A percentile compares a stretch with the other conserved stretches of the same genome.
phyloP scores from a whole-genome alignment of 805 yeast species.

The Millerozyma miso region DNA sequence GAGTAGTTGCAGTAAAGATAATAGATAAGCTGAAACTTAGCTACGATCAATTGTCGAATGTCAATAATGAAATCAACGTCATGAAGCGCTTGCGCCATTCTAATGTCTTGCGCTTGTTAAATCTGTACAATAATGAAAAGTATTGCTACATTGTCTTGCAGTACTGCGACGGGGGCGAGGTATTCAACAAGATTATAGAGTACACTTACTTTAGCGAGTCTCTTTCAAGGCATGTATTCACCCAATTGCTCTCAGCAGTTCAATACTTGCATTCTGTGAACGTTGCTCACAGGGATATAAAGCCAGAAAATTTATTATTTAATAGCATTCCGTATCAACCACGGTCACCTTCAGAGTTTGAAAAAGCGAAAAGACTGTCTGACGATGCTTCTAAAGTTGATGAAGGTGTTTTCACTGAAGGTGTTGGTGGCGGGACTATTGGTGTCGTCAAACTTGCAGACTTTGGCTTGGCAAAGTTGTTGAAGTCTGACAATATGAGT shows the following conservation, averaged over 20 bases:
- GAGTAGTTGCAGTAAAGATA: slow-evolving; percentile 67
- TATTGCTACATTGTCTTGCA: slow-evolving; percentile 66
- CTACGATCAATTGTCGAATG: slow-evolving; percentile 49
- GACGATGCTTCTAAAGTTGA: slow-evolving; percentile 60
- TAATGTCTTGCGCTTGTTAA: slow-evolving; percentile 54
- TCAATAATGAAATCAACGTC: slow-evolving; percentile 67
- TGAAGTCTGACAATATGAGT: slow-evolving; percentile 29
- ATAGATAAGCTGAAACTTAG: slow-evolving; percentile 59
- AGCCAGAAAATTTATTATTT: slow-evolving; percentile 74
- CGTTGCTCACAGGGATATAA: slow-evolving; percentile 76
- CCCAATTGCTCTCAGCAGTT: slow-evolving; percentile 67
- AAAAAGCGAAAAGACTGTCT: slow-evolving; percentile 36
- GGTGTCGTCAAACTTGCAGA: slow-evolving; percentile 66
- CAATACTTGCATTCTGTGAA: slow-evolving; percentile 58
- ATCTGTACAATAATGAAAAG: slow-evolving; percentile 46
- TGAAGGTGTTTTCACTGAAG: slow-evolving; percentile 53
- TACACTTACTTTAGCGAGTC: slow-evolving; percentile 74
- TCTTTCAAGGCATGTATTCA: slow-evolving; percentile 65
- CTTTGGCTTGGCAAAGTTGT: slow-evolving; percentile 63
- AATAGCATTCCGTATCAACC: slow-evolving; percentile 48
- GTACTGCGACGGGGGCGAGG: slow-evolving; percentile 72
- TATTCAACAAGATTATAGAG: slow-evolving; percentile 74
- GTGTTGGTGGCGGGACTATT: slow-evolving; percentile 60
- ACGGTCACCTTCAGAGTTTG: slow-evolving; percentile 28
- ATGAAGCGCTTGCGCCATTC: slow-evolving; percentile 63